These are phyloP conservation scores for Fusarium buharicum DNA, from an alignment of 2,329 filamentous ascomycete species.

Conservation along the genomic window DNA sequence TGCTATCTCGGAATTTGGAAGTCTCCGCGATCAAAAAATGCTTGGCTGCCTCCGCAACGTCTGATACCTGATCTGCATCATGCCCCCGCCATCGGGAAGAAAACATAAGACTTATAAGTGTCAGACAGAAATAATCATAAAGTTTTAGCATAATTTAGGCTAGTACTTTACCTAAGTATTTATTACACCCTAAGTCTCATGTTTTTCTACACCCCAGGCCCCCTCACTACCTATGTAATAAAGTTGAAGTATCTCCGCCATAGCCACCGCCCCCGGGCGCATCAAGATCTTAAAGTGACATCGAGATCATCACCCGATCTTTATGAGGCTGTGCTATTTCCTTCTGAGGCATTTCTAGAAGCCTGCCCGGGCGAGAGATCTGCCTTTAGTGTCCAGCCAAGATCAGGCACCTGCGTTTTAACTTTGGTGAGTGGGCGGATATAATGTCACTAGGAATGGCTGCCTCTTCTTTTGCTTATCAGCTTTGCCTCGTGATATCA, in stretches of 20 bases:
- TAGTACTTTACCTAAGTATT: no score
- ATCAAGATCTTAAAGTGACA: neutral
- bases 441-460: no score
- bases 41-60: neutral
- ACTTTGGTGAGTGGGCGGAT: no score
- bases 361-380: neutral
- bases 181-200: no score
- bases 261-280: constrained; percentile 1
- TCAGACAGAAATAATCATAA: no score
- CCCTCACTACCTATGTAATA: neutral
- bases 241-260: neutral
- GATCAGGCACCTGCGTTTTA: constrained; percentile 7
- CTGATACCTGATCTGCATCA: constrained; percentile 1
- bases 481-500: no score
- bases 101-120: no score
- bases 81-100: no score
- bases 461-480: no score
- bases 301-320: neutral
- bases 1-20: neutral
- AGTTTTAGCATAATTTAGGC: no score
- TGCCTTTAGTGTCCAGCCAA: constrained; percentile 1
- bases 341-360: constrained; percentile 16
- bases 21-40: constrained; percentile 5
- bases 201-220: no score
- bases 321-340: constrained; percentile 4